These are phyloP conservation scores for Mycena epipterygia DNA, from an alignment of 768 basidiomycete species.

Conservation along the genomic window DNA sequence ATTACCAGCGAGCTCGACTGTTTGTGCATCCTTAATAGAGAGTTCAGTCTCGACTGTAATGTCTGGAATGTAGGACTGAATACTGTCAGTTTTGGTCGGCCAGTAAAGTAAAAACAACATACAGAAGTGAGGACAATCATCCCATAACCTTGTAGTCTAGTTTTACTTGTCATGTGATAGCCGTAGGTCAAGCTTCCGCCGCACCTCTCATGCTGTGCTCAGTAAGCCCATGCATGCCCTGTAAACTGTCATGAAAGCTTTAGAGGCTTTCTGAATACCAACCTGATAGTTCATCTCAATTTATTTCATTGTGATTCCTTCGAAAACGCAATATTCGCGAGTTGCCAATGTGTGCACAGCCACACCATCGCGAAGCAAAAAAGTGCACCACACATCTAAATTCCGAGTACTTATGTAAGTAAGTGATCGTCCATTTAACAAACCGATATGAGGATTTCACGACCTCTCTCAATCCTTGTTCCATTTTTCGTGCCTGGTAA, in stretches of 20 bases:
- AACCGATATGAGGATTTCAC: no score
- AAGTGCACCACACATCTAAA: no score
- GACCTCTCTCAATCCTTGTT: no score
- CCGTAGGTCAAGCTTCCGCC: not conserved
- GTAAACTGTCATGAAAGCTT: not conserved
- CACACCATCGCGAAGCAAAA: not conserved
- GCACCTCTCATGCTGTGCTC: not conserved
- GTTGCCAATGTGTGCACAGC: not conserved
- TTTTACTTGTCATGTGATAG: not conserved
- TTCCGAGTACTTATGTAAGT: no score
- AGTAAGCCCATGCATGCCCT: not conserved
- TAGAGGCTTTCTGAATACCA: not conserved
- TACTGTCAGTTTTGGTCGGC: not conserved
- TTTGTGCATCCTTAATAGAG: not conserved
- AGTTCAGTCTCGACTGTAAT: not conserved
- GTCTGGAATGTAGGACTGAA: not conserved
- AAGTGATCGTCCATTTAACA: no score
- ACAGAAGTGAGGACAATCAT: not conserved
- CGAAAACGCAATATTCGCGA: not conserved
- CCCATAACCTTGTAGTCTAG: not conserved
- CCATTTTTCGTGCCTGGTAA: no score
- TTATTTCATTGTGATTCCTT: not conserved
- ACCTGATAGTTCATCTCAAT: not conserved
- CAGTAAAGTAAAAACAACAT: not conserved
- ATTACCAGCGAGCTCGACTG: not conserved